Base-by-base conservation (phyloP, 495 filamentous ascomycete species). In the Physcia stellaris region DNA sequence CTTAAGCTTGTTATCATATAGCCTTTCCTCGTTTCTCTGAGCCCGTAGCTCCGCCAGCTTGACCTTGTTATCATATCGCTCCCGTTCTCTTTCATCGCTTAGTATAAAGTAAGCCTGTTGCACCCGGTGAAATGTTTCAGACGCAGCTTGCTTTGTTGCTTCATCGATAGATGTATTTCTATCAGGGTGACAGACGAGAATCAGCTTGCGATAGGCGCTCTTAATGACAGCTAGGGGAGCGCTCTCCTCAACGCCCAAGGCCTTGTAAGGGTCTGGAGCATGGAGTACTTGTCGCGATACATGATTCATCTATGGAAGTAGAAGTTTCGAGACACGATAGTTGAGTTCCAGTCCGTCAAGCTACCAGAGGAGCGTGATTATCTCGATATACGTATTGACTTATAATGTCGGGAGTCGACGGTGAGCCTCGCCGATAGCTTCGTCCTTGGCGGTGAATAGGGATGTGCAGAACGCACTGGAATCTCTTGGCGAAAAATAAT, bases 31-130 rank as follows among this genome's bases (percentile, higher is more conserved):
- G 52, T 61, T 48, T 46, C 64, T 46, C 50, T 75, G 64, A 39
- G 67, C 65, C 43, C 64, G 64, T 37, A 78, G 46, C 55, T 81
- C 63, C 4, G 66, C 68, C 28, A 88, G 57, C 50, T 66, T 71
- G 27, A 80, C 67, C 53, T 79, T 71, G 21, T 83, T 73, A 57
- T 98, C 86, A 59, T 94, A 92, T 42, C 72, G 74, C 36, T 63
- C 48, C 46, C 84, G 68, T 42, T 73, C 71, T 2, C 60, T 63
- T 20, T 86, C 80, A 54, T 95, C 82, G 52, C 76, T 85, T 30
- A 98, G 72, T 10, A 92, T 64, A 59, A 96, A 92, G 56, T 92
- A 98, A 32, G 90, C 85, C 45, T 86, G 72, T 57, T 95, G 88
- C 23, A 96, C 84, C 57, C 78, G 79, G 58, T 95, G 85, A 56